These are phyloP conservation scores for Magnaporthiopsis incrustans DNA, from an alignment of 2,329 filamentous ascomycete species.

Conservation along the genomic window DNA sequence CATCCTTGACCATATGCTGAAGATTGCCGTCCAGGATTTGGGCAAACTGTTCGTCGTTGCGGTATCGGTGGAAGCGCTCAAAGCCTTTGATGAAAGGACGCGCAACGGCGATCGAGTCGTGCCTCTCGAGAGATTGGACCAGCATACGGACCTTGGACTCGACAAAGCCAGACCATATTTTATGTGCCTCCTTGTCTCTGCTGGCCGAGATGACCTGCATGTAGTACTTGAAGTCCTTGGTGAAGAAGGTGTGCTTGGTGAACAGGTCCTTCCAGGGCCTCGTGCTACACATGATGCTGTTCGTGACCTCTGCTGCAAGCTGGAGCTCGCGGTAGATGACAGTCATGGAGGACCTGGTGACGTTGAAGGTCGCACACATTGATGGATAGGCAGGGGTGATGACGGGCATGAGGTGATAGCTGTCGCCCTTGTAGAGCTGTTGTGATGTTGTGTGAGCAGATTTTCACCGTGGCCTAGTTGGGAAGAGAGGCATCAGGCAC, in stretches of 20 bases:
- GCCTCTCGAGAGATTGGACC: constrained; percentile 73
- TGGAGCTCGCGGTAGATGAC: constrained; percentile 79
- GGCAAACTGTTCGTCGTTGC: constrained; percentile 37
- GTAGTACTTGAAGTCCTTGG: constrained; percentile 89
- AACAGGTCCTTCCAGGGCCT: constrained; percentile 83
- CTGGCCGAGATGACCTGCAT: constrained; percentile 79
- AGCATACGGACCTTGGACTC: constrained; percentile 88
- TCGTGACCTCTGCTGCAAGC: constrained; percentile 67
- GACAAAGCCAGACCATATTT: constrained; percentile 83
- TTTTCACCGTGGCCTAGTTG: constrained; percentile 4
- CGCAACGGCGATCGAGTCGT: constrained; percentile 71
- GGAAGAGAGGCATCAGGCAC: constrained; percentile 13
- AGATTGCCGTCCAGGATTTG: constrained; percentile 48
- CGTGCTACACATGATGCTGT: constrained; percentile 70
- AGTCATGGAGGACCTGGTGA: constrained; percentile 75
- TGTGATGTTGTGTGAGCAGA: constrained; percentile 17
- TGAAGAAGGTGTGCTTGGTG: constrained; percentile 87
- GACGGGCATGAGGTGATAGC: constrained; percentile 90
- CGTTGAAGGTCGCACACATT: constrained; percentile 96
- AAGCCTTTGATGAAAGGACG: constrained; percentile 92
- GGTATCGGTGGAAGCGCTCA: constrained; percentile 66
- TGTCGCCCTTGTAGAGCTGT: constrained; percentile 70
- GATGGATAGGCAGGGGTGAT: constrained; percentile 96
- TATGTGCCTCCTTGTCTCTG: constrained; percentile 74
- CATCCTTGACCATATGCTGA: constrained; percentile 36